These are phyloP conservation scores for Luffa acutangula DNA, from an alignment of 306 rosid genomes.

Conservation along the genomic window DNA sequence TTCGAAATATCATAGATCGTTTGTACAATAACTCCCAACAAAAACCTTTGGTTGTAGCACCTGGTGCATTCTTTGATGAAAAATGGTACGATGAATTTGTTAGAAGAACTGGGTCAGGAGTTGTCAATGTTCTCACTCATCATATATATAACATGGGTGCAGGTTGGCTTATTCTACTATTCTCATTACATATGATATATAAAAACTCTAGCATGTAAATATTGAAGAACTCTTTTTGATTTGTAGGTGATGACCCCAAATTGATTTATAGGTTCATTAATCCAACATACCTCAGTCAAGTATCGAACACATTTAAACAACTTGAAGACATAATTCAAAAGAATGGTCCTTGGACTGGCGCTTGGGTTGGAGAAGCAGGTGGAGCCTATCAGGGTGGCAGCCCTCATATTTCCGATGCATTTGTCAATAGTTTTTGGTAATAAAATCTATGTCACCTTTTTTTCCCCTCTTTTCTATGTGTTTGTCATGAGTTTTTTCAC, in stretches of 20 bases:
- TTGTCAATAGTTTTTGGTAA: background rate
- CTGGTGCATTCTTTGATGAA: background rate
- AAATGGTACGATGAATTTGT: background rate
- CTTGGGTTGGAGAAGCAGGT: constrained; percentile 94
- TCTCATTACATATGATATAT: background rate
- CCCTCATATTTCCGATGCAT: constrained; percentile 47
- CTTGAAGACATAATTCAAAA: constrained; percentile 29
- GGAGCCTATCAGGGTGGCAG: constrained; percentile 85
- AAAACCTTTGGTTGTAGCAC: background rate
- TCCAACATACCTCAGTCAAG: constrained; percentile 16
- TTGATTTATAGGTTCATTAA: constrained; percentile 45
- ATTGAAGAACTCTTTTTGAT: too few species aligned
- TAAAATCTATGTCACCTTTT: too few species aligned
- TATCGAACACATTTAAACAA: background rate
- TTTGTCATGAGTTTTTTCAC: too few species aligned
- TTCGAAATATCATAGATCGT: too few species aligned
- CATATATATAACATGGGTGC: too few species aligned
- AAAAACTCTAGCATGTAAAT: background rate
- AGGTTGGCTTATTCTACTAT: background rate
- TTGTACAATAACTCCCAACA: too few species aligned
- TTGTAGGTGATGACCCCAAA: constrained; percentile 47
- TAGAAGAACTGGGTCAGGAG: background rate
- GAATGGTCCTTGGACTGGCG: constrained; percentile 35
- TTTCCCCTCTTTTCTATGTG: too few species aligned
- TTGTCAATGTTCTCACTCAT: constrained; percentile 5